A percentile compares a stretch with the other conserved stretches of the same genome.
These are phyloP conservation scores for Auriscalpium orientale DNA, from an alignment of 768 basidiomycete species.

Conservation along the genomic window DNA sequence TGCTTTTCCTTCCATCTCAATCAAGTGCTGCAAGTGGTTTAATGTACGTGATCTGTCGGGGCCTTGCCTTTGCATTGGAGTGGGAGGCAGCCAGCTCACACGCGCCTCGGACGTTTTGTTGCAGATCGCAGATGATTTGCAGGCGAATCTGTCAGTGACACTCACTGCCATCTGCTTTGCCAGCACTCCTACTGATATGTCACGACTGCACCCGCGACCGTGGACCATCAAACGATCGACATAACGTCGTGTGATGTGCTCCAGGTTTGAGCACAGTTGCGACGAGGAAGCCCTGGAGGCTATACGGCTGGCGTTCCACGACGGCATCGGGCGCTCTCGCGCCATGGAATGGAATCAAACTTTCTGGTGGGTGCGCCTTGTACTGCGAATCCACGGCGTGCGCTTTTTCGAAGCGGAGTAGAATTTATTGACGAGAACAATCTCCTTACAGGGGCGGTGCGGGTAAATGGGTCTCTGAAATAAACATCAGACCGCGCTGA, in stretches of 20 bases:
- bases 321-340: not conserved
- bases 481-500: not conserved
- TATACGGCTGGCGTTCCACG: not conserved
- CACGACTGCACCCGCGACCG: not conserved
- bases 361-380: not conserved
- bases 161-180: not conserved
- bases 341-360: not conserved
- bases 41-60: not conserved
- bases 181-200: no score
- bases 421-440: no score
- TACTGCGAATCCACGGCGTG: not conserved
- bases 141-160: constrained; percentile 1
- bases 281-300: not conserved
- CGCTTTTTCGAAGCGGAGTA: not conserved
- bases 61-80: not conserved
- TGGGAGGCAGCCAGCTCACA: not conserved
- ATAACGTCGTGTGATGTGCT: not conserved
- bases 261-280: not conserved
- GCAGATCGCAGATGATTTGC: not conserved
- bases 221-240: not conserved
- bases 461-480: not conserved
- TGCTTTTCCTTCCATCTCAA: not conserved
- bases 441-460: not conserved
- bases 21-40: not conserved
- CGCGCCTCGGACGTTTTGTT: not conserved